phyloP scores from a whole-genome alignment of 1,139 yeast species.

The Lodderomyces jiufengensis region DNA sequence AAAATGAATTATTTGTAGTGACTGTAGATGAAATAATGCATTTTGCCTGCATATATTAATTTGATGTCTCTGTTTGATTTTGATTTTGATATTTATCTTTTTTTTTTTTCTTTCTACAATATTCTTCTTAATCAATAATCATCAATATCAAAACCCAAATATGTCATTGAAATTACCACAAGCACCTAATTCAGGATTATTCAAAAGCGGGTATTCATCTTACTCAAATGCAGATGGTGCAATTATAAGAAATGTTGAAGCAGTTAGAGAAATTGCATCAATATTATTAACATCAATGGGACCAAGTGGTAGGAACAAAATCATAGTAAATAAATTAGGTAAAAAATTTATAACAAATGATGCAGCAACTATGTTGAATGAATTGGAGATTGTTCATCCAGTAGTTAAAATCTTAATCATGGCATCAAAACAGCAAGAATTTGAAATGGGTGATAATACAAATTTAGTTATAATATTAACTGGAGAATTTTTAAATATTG shows the following conservation, averaged over 20 bases:
- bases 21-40: too few species aligned
- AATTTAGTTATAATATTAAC: conserved; percentile 59
- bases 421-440: conserved; percentile 97
- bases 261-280: conserved; percentile 87
- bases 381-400: conserved; percentile 93
- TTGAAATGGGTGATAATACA: conserved; percentile 61
- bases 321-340: conserved; percentile 79
- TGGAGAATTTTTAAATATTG: conserved; percentile 83
- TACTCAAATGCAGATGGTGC: conserved; percentile 93
- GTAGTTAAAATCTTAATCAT: conserved; percentile 93
- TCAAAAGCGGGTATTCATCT: conserved; percentile 94
- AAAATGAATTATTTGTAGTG: too few species aligned
- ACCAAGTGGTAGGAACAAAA: conserved; percentile 95
- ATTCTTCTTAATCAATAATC: too few species aligned
- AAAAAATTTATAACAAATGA: conserved; percentile 90
- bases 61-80: too few species aligned
- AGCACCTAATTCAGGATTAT: conserved; percentile 90
- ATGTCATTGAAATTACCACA: conserved; percentile 92
- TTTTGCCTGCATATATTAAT: too few species aligned
- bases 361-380: conserved; percentile 94
- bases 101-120: too few species aligned
- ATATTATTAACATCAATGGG: conserved; percentile 95
- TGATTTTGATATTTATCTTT: too few species aligned
- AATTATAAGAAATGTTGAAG: conserved; percentile 84
- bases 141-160: conserved; percentile 4